These are phyloP conservation scores for Saturnispora halmiae DNA, from an alignment of 805 yeast genomes.

Conservation along the genomic window DNA sequence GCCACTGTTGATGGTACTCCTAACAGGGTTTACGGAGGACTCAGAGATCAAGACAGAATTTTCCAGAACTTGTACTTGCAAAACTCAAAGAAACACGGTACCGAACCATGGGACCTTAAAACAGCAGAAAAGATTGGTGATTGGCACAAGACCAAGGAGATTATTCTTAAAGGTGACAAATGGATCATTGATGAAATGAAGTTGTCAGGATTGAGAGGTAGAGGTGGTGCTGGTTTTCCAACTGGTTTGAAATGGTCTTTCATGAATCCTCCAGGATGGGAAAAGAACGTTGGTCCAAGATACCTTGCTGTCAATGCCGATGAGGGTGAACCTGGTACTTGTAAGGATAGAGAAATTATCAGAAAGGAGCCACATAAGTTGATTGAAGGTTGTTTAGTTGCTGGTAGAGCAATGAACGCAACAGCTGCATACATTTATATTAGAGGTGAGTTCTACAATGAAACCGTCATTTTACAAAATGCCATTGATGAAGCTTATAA, in stretches of 20 bases:
- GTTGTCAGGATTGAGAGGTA: conserved; percentile 76
- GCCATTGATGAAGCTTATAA: conserved; percentile 85
- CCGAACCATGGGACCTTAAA: conserved; percentile 46
- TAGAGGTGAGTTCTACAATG: conserved; percentile 85
- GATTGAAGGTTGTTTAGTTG: conserved; percentile 83
- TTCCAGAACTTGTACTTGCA: conserved; percentile 66
- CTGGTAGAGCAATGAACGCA: conserved; percentile 90
- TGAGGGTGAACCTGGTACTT: conserved; percentile 93
- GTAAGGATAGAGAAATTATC: conserved; percentile 86
- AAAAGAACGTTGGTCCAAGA: conserved; percentile 80
- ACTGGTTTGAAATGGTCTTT: conserved; percentile 87
- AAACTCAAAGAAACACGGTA: conserved; percentile 52
- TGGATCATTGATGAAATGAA: conserved; percentile 89
- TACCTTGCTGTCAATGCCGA: conserved; percentile 86
- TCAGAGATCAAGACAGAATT: conserved; percentile 75
- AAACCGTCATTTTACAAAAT: conserved; percentile 59
- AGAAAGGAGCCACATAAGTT: conserved; percentile 89
- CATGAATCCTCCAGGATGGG: conserved; percentile 96
- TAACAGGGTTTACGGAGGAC: conserved; percentile 57
- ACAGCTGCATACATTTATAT: conserved; percentile 88
- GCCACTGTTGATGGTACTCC: conserved; percentile 44
- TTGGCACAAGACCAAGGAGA: conserved; percentile 87
- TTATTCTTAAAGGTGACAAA: conserved; percentile 70
- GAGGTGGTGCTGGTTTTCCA: conserved; percentile 94
- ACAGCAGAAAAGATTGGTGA: conserved; percentile 75